Conservation (phyloP, 2,329 filamentous ascomycete species). For the Neodidymelliopsis sp. region DNA sequence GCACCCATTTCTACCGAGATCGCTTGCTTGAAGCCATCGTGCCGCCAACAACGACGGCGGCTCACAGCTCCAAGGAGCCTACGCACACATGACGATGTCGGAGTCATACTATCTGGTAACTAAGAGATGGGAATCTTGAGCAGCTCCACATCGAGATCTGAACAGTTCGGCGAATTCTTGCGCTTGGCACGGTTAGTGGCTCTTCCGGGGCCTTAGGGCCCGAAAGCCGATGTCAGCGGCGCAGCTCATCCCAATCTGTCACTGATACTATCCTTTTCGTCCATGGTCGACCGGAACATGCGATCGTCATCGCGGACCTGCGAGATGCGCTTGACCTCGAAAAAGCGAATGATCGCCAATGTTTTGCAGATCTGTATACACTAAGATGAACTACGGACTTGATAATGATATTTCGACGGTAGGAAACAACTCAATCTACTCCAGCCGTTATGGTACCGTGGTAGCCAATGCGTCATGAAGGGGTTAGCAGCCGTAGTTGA, state of each 20-base stretch:
- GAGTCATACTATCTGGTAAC: neutral
- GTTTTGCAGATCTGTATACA: constrained; percentile 9
- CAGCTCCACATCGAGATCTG: neutral
- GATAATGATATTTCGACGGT: neutral
- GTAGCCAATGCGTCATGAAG: constrained; percentile 2
- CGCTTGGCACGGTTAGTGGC: neutral
- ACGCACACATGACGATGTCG: neutral
- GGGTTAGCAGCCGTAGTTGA: neutral
- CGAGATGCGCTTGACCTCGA: neutral
- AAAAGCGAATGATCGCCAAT: neutral
- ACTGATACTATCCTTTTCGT: neutral
- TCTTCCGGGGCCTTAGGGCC: neutral
- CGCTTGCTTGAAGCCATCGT: too few species aligned
- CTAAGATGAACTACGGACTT: neutral
- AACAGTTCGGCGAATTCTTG: neutral
- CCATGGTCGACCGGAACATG: neutral
- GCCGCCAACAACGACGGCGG: too few species aligned
- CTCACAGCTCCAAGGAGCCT: constrained; percentile 40
- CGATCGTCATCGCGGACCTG: constrained; percentile 1
- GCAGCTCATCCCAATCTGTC: neutral
- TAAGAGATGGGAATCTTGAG: neutral
- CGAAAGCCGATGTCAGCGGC: constrained; percentile 7
- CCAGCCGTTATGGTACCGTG: neutral
- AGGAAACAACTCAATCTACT: neutral
- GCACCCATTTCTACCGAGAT: too few species aligned